Percentiles rank a stretch among this genome's conserved stretches.
phyloP scores from a whole-genome alignment of 768 basidiomycete species.

The Imleria badia region DNA sequence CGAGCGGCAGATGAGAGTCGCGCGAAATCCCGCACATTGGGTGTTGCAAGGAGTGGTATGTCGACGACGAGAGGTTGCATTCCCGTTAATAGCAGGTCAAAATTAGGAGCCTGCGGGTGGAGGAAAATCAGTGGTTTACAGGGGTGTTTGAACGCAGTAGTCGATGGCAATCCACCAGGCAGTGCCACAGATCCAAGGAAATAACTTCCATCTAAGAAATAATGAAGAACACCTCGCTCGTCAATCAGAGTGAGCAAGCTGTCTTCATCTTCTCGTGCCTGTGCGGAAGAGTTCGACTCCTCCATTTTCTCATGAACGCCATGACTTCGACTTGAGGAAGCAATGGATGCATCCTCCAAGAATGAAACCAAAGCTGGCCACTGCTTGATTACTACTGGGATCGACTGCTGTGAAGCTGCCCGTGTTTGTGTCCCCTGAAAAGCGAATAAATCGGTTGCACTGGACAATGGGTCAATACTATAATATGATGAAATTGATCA shows the following conservation, averaged over 20 bases:
- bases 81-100: conserved; percentile 27
- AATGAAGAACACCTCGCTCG: conserved; percentile 54
- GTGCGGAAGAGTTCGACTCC: conserved; percentile 25
- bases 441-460: conserved; percentile 77
- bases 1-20: conserved; percentile 65
- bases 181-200: conserved; percentile 54
- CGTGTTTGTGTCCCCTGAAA: conserved; percentile 70
- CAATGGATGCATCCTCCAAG: conserved; percentile 60
- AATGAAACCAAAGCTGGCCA: conserved; percentile 70
- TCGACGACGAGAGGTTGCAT: conserved; percentile 46
- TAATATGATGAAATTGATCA: conserved; percentile 3
- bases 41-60: conserved; percentile 55
- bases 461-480: conserved; percentile 32
- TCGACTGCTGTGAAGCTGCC: conserved; percentile 38
- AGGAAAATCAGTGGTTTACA: conserved; percentile 48
- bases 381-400: conserved; percentile 58
- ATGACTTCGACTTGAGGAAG: conserved; percentile 39
- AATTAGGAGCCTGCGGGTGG: conserved; percentile 37
- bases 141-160: conserved; percentile 43
- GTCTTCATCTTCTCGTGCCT: conserved; percentile 49
- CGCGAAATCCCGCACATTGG: conserved; percentile 66
- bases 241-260: conserved; percentile 68
- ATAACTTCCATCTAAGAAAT: conserved; percentile 76
- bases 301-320: conserved; percentile 26
- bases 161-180: conserved; percentile 33